These are phyloP conservation scores for Ocimum tenuiflorum DNA, from an alignment of 257 asterid genomes.

Conservation along the genomic window DNA sequence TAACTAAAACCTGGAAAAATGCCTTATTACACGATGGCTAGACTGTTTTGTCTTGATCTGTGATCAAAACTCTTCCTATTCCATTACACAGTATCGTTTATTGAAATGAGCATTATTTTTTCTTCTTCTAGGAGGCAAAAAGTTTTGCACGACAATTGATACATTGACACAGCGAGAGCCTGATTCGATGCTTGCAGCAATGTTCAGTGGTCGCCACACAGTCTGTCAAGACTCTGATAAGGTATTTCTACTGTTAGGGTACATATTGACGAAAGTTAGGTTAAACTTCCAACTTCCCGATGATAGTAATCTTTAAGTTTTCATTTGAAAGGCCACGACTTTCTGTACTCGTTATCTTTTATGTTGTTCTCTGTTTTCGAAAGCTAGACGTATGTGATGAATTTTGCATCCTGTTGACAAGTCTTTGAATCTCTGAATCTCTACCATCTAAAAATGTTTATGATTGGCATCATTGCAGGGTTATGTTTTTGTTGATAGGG, in stretches of 20 bases:
- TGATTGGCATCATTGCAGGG: slow-evolving; percentile 50
- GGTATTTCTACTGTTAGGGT: slow-evolving; percentile 33
- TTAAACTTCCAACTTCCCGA: too few species aligned
- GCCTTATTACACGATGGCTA: not conserved
- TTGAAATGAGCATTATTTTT: slow-evolving; percentile 6
- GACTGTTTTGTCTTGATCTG: not conserved
- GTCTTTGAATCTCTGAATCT: not conserved
- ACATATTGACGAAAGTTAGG: not conserved
- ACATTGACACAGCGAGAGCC: slow-evolving; percentile 87
- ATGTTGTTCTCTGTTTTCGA: not conserved
- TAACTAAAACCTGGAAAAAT: slow-evolving; percentile 1
- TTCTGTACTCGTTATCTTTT: not conserved
- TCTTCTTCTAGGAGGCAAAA: slow-evolving; percentile 59
- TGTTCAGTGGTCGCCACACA: slow-evolving; percentile 94
- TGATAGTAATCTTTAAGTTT: too few species aligned
- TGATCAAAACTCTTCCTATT: not conserved
- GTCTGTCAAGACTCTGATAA: slow-evolving; percentile 56
- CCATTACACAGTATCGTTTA: not conserved
- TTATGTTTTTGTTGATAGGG: slow-evolving; percentile 83
- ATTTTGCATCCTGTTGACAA: not conserved
- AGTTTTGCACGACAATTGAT: slow-evolving; percentile 75
- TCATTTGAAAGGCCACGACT: too few species aligned
- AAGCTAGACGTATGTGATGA: not conserved
- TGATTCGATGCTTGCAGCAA: slow-evolving; percentile 89
- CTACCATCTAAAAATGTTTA: slow-evolving; percentile 4